Evolutionary conservation across 768 basidiomycete species (phyloP), one percentile per base, ranked within the genome.

Genomic region (Russula abietina): DNA sequence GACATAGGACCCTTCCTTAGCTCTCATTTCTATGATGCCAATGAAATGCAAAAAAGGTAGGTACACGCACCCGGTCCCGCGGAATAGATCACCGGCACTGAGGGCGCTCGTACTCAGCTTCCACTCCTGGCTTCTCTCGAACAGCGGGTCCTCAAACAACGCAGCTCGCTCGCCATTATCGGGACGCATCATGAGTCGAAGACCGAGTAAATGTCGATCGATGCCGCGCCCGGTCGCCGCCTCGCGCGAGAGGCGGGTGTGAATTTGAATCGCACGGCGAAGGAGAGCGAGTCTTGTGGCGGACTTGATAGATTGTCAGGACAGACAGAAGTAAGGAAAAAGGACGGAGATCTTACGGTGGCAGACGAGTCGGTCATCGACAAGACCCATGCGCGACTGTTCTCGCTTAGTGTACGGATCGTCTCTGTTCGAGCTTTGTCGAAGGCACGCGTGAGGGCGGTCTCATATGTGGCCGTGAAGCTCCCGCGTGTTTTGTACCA

Each of bases 391-490:
- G 78, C 78, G 36, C 89, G 81, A 62, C 88, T 88, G 65, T 93
- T 89, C 22, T 74, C 75, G 55, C 85, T 88, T 49, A 89, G 77
- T 0, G 86, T 82, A 28, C 94, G 83, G 57, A 98, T 85, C 0
- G 91, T 93, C 71, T 98, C 95, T 1, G 94, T 97, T 19, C 95
- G 83, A 17, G 93, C 95, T 65, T 87, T 84, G 63, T 87, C 78
- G 76, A 95, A 95, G 73, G 89, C 81, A 28, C 93, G 83, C 2
- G 95, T 96, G 36, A 95, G 80, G 0, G 87, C 91, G 0, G 94
- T 97, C 74, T 98, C 95, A 72, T 98, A 97, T 8, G 91, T 93
- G 1, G 95, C 91, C 4, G 91, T 91, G 69, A 91, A 87, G 61
- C 78, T 75, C 12, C 84, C 85, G 51, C 86, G 88, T 24, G 85